Percentiles rank a stretch among this genome's conserved stretches.
Evolutionary conservation across 495 filamentous ascomycete genomes (phyloP).

Genomic region (Jackrogersella multiformis): DNA sequence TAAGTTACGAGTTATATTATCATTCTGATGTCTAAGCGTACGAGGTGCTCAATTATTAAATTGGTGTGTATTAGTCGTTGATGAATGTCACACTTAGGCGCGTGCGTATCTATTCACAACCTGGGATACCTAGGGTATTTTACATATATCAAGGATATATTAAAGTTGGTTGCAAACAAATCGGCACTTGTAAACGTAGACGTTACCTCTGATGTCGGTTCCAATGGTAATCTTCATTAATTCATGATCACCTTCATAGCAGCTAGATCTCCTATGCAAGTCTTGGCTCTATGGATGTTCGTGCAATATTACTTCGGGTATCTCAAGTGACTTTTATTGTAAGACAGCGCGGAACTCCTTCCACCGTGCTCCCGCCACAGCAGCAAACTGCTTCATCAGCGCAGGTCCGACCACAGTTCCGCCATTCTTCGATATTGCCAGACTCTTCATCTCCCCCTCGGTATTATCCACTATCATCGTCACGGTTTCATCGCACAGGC

Average conservation of each 20-base stretch:
- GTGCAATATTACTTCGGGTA: constrained; percentile 21
- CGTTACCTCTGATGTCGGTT: not conserved
- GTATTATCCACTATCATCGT: constrained; percentile 76
- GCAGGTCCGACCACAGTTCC: constrained; percentile 60
- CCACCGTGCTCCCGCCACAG: constrained; percentile 54
- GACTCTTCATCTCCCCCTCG: constrained; percentile 61
- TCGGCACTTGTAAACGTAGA: not conserved
- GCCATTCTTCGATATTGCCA: constrained; percentile 83
- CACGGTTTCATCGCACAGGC: constrained; percentile 75
- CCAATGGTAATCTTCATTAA: not conserved
- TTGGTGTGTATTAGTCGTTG: too few species aligned
- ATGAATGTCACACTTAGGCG: too few species aligned
- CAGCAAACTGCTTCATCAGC: constrained; percentile 52
- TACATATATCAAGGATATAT: too few species aligned
- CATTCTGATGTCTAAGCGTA: too few species aligned
- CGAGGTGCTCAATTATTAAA: too few species aligned
- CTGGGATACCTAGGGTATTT: too few species aligned
- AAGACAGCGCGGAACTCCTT: constrained; percentile 47
- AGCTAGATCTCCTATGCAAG: not conserved
- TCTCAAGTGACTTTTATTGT: constrained; percentile 24
- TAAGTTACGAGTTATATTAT: too few species aligned
- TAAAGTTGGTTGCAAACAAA: not conserved
- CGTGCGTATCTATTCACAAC: too few species aligned
- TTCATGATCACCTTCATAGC: not conserved
- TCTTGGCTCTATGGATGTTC: not conserved